These are phyloP conservation scores for Wallacemonas sp. DNA, from an alignment of 208 protist genomes.

Conservation along the genomic window DNA sequence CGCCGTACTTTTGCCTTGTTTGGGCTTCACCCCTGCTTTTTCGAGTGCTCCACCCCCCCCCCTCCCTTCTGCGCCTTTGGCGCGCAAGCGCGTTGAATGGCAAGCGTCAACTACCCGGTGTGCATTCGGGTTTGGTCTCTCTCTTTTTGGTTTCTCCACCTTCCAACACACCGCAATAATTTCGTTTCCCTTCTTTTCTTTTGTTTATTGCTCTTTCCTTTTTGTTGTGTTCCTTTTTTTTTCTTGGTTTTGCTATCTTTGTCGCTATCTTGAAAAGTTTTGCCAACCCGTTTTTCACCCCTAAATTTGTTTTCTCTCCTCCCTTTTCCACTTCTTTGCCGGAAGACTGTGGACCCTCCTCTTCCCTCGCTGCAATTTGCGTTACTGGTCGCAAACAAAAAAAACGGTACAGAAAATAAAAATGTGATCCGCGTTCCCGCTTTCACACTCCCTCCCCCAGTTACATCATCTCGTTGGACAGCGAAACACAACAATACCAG, in stretches of 20 bases:
- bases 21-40: neutral
- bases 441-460: no score
- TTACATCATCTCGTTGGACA: no score
- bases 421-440: no score
- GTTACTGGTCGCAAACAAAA: no score
- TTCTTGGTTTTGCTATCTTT: slow-evolving; percentile 4
- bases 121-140: neutral
- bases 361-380: no score
- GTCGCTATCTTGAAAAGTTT: neutral
- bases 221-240: slow-evolving; percentile 15
- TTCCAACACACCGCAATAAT: no score
- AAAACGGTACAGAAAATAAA: no score
- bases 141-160: neutral
- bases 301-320: neutral
- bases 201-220: neutral
- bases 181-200: slow-evolving; percentile 2
- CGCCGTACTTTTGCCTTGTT: neutral
- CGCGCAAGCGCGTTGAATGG: no score
- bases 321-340: neutral
- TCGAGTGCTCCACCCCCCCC: no score
- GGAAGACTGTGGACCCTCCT: no score
- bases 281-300: neutral
- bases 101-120: neutral
- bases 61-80: no score
- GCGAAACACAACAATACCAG: no score